A percentile compares a stretch with the other conserved stretches of the same genome.
Evolutionary conservation across 2,329 filamentous ascomycete genomes (phyloP).

Genomic region (Arthrobotrys musiformis): DNA sequence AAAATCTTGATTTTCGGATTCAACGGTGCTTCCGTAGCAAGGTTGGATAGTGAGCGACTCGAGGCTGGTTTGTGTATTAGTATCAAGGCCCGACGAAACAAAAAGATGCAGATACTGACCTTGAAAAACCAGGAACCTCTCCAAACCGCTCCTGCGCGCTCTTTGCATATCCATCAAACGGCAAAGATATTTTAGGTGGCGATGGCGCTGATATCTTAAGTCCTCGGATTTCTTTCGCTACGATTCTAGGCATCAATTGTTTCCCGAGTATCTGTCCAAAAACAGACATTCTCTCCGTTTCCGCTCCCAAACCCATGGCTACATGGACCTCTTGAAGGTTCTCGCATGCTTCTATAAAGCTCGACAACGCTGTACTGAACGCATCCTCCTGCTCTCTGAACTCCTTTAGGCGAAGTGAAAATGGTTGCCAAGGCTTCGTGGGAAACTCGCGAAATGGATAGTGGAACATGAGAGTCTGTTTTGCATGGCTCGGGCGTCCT

Average conservation of each 20-base stretch:
- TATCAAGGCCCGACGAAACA: not conserved
- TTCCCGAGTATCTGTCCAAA: conserved; percentile 19
- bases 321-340: conserved; percentile 35
- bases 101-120: not conserved
- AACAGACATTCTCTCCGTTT: conserved; percentile 15
- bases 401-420: conserved; percentile 3
- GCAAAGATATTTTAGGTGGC: not conserved
- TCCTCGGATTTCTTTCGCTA: not conserved
- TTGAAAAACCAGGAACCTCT: not conserved
- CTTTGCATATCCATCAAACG: not conserved
- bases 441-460: conserved; percentile 40
- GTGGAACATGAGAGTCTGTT: conserved; percentile 44
- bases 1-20: not conserved
- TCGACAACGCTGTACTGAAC: conserved; percentile 2
- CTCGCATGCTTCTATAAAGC: conserved; percentile 10
- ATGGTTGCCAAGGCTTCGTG: conserved; percentile 24
- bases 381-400: conserved; percentile 19
- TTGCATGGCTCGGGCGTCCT: conserved; percentile 30
- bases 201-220: conserved; percentile 26
- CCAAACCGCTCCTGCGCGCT: not conserved
- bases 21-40: not conserved
- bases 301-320: conserved; percentile 26
- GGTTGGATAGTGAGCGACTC: not conserved
- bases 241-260: not conserved
- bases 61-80: not conserved